Evolutionary conservation across 2,329 filamentous ascomycete species (phyloP).

Genomic region (Geosmithia flava): DNA sequence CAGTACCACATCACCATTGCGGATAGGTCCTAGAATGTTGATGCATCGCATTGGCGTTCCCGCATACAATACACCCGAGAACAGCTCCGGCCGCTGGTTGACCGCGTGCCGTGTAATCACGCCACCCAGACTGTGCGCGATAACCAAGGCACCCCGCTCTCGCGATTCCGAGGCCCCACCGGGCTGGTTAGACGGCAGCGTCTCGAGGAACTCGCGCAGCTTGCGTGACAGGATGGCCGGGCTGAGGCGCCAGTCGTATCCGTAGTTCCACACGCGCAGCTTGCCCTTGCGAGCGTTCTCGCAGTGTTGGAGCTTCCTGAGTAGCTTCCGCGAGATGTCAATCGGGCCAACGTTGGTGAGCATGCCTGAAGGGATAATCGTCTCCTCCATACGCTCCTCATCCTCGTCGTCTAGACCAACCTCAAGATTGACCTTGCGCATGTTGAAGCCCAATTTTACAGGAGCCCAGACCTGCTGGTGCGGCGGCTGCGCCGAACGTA

Average conservation of each 20-base stretch:
- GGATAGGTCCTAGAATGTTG: constrained; percentile 80
- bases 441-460: constrained; percentile 82
- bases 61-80: constrained; percentile 75
- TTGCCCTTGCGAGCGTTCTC: constrained; percentile 61
- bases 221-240: constrained; percentile 62
- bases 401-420: constrained; percentile 73
- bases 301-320: constrained; percentile 64
- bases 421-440: constrained; percentile 84
- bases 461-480: constrained; percentile 90
- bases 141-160: constrained; percentile 60
- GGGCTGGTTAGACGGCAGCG: constrained; percentile 60
- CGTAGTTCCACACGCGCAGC: constrained; percentile 76
- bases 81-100: constrained; percentile 73
- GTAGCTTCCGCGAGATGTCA: constrained; percentile 72
- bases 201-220: constrained; percentile 62
- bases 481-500: constrained; percentile 70
- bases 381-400: constrained; percentile 70
- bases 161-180: constrained; percentile 27
- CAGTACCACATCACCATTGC: constrained; percentile 86
- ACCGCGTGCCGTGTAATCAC: constrained; percentile 81
- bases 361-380: constrained; percentile 78
- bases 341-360: constrained; percentile 85
- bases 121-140: constrained; percentile 80
- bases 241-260: constrained; percentile 89
- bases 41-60: constrained; percentile 78